A percentile compares a stretch with the other conserved stretches of the same genome.
phyloP scores from a whole-genome alignment of 306 rosid species.

The Erythrophleum fordii region DNA sequence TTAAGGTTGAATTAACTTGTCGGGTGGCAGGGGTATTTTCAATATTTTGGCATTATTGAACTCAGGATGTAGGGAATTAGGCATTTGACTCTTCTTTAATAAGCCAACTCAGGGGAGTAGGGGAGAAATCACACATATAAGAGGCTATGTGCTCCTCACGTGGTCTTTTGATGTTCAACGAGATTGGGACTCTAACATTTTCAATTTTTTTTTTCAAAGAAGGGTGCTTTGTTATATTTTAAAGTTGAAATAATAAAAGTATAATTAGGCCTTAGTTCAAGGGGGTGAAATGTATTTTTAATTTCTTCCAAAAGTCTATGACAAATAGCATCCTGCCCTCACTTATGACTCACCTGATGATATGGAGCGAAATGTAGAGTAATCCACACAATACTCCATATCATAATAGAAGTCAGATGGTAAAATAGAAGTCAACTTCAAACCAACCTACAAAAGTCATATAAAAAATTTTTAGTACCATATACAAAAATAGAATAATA shows the following conservation, averaged over 20 bases:
- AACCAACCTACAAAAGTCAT: constrained; percentile 63
- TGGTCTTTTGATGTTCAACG: not conserved
- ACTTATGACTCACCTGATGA: constrained; percentile 58
- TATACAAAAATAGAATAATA: constrained; percentile 11
- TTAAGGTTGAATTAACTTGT: no score
- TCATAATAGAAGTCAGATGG: constrained; percentile 76
- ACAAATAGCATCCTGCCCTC: constrained; percentile 17
- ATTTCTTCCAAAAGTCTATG: not conserved
- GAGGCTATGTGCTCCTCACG: not conserved
- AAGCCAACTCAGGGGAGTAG: not conserved
- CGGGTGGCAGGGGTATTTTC: no score
- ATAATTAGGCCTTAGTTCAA: not conserved
- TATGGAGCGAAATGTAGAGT: constrained; percentile 78
- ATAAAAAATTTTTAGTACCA: constrained; percentile 1
- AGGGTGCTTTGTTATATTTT: not conserved
- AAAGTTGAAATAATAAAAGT: not conserved
- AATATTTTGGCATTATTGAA: not conserved
- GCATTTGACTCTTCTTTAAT: not conserved
- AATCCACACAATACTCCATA: constrained; percentile 93
- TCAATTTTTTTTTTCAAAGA: not conserved
- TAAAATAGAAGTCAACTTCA: constrained; percentile 51
- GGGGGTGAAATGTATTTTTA: not conserved
- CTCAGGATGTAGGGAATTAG: not conserved
- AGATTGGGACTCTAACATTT: not conserved
- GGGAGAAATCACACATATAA: not conserved